Evolutionary conservation across 768 basidiomycete species (phyloP).

Genomic region (Rhodotorula kratochvilovae): DNA sequence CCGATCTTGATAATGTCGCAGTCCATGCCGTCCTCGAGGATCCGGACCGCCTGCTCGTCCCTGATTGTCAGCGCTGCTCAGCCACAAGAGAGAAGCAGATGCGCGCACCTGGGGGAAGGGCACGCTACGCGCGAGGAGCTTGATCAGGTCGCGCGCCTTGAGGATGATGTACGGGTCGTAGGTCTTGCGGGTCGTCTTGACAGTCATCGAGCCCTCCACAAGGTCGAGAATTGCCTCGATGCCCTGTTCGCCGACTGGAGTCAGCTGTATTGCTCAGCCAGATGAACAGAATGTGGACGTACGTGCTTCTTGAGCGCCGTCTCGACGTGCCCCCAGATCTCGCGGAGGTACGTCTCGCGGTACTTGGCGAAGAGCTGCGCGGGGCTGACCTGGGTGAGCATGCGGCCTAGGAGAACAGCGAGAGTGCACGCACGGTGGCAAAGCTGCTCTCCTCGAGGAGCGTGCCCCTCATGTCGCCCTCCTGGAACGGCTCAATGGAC

Average conservation of each 20-base stretch:
- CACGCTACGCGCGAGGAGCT: constrained; percentile 90
- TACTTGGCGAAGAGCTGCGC: constrained; percentile 83
- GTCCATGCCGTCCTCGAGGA: constrained; percentile 79
- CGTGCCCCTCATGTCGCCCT: constrained; percentile 65
- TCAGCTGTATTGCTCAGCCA: not conserved
- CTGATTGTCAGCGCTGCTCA: not conserved
- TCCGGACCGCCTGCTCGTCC: constrained; percentile 68
- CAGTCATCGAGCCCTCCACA: constrained; percentile 95
- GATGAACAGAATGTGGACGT: constrained; percentile 38
- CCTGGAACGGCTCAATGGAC: constrained; percentile 76
- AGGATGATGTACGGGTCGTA: constrained; percentile 94
- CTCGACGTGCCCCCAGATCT: constrained; percentile 90
- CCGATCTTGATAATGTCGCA: constrained; percentile 99
- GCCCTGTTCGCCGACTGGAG: constrained; percentile 54
- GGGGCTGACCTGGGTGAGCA: not conserved
- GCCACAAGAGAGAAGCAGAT: not conserved
- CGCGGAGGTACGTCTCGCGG: constrained; percentile 89
- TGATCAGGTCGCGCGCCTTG: constrained; percentile 92
- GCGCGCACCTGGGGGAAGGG: constrained; percentile 51
- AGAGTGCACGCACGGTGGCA: constrained; percentile 57
- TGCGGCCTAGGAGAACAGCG: not conserved
- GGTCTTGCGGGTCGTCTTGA: constrained; percentile 92
- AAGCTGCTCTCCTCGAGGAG: constrained; percentile 97
- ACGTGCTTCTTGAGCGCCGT: constrained; percentile 76
- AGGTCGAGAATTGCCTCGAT: constrained; percentile 87